A percentile compares a stretch with the other conserved stretches of the same genome.
These are phyloP conservation scores for Salix viminalis DNA, from an alignment of 345 rosid species.

Conservation along the genomic window DNA sequence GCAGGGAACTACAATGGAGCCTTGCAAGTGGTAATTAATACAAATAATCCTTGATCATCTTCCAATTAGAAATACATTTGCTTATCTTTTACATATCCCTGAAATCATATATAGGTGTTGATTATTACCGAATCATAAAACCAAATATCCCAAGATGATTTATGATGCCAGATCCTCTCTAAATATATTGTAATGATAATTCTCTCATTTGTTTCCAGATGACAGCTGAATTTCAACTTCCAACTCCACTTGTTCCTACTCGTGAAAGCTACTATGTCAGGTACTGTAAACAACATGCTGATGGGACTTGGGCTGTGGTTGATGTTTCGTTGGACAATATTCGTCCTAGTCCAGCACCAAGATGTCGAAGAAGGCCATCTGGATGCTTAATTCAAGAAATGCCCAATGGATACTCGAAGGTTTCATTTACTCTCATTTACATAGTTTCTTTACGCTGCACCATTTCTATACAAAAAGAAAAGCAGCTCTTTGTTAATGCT, in stretches of 20 bases:
- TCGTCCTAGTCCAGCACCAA: slow-evolving; percentile 40
- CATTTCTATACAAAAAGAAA: not conserved
- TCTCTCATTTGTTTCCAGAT: slow-evolving; percentile 38
- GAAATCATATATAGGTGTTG: not conserved
- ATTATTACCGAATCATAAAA: not conserved
- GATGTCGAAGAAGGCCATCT: slow-evolving; percentile 78
- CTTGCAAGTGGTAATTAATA: slow-evolving; percentile 60
- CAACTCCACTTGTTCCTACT: slow-evolving; percentile 74
- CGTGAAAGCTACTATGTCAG: slow-evolving; percentile 69
- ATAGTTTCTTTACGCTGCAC: not conserved
- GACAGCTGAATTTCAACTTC: slow-evolving; percentile 76
- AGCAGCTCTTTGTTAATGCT: not conserved
- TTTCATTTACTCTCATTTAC: slow-evolving; percentile 2
- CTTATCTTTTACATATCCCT: not conserved
- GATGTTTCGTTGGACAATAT: slow-evolving; percentile 82
- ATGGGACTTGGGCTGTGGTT: slow-evolving; percentile 86
- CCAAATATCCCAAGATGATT: not conserved
- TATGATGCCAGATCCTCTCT: not conserved
- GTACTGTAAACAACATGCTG: slow-evolving; percentile 69
- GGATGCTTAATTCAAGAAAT: slow-evolving; percentile 82
- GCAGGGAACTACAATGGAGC: slow-evolving; percentile 72
- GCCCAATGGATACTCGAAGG: slow-evolving; percentile 79
- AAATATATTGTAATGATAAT: not conserved
- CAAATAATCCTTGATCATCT: not conserved
- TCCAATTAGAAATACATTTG: not conserved